Evolutionary conservation across 306 rosid species (phyloP), one percentile per base, ranked within the genome.

Genomic region (Fagus crenata): DNA sequence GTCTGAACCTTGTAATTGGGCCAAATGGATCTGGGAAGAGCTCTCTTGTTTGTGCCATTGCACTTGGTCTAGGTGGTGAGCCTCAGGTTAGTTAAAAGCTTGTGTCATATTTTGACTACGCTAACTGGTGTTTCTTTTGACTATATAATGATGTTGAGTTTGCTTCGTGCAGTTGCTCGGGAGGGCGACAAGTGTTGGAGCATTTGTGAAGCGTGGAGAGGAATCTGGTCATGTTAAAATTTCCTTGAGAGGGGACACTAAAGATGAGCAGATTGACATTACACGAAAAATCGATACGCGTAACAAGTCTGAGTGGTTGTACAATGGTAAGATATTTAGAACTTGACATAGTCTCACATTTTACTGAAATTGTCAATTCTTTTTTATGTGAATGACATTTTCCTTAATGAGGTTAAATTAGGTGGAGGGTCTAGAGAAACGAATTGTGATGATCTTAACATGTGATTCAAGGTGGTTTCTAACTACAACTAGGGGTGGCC

Each of bases 21-120:
- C 97, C 98, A 12, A 94, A 94, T 85, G 97, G 97, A 55, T 88
- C 97, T 74, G 98, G 97, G 13, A 95, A 95, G 83, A 95, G 98
- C 83, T 95, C 98, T 81, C 89, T 95, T 76, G 98, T 95, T 13
- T 95, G 98, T 74, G 98, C 97, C 69, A 90, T 95, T 83, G 96
- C 98, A 56, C 90, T 94, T 85, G 98, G 98, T 78, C 96, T 94
- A 14, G 95, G 96, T 32, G 98, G 97, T 42, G 98, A 94, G 89
- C 97, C 97, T 75, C 96, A 90, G 98, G 97, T 94, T 79, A 70
- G 97, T 83, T 84, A 33, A 35, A 72, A 7, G 60, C 64, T n/a
- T 12, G 51, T 18, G 32, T 36, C 37, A 8, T 31, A 2, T 37
- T 72, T 42, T 68, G 36, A 46, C 65, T 41, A 55, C 70, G 36